These are phyloP conservation scores for Spergularia marina DNA, from an alignment of 148 eudicot genomes.

Conservation along the genomic window DNA sequence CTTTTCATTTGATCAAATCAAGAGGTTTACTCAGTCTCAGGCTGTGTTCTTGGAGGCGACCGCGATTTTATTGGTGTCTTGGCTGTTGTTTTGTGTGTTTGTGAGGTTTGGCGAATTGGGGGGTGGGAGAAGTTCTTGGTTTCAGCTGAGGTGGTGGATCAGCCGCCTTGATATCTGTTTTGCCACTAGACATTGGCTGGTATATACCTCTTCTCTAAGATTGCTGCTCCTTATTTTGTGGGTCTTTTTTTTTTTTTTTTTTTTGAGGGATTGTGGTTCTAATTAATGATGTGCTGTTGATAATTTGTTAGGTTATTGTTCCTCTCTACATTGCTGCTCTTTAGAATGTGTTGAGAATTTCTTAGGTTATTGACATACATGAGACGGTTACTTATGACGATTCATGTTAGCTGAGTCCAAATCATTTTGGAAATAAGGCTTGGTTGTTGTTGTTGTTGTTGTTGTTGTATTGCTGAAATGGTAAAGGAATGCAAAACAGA, in stretches of 20 bases:
- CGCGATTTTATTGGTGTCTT: slow-evolving; percentile 43
- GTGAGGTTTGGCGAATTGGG: slow-evolving; percentile 55
- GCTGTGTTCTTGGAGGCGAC: slow-evolving; percentile 82
- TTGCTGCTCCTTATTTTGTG: neutral
- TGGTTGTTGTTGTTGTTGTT: too few relatives aligned
- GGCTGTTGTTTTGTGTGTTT: slow-evolving; percentile 63
- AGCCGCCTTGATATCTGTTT: slow-evolving; percentile 78
- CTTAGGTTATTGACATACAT: too few relatives aligned
- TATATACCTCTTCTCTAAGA: slow-evolving; percentile 13
- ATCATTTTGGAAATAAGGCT: too few relatives aligned
- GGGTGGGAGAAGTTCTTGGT: slow-evolving; percentile 65
- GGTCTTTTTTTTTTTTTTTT: neutral
- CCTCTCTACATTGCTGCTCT: too few relatives aligned
- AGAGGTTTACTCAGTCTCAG: slow-evolving; percentile 78
- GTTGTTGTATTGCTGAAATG: too few relatives aligned
- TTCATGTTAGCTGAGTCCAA: too few relatives aligned
- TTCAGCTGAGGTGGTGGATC: slow-evolving; percentile 86
- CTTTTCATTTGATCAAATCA: slow-evolving; percentile 65
- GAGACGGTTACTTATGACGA: too few relatives aligned
- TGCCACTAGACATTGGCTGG: slow-evolving; percentile 95
- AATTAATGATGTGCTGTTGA: neutral
- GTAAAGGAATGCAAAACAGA: neutral
- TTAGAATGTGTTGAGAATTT: neutral
- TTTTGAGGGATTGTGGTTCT: too few relatives aligned
- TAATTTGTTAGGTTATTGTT: neutral